Evolutionary conservation across 345 rosid species (phyloP), one percentile per base, ranked within the genome.

Genomic region (Arabidopsis suecica): DNA sequence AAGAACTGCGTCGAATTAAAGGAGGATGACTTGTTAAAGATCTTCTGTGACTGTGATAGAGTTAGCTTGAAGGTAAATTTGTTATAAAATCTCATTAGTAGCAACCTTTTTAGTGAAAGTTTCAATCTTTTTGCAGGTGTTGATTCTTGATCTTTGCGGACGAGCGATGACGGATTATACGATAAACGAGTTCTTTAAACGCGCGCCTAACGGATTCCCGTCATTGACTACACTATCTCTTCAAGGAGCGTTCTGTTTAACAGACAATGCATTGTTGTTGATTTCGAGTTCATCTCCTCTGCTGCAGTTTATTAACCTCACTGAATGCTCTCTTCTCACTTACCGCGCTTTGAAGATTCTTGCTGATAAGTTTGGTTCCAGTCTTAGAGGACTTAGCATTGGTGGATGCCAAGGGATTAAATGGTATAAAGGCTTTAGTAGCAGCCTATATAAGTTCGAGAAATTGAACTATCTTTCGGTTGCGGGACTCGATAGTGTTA

Each of bases 131-230:
- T 10, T 28, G 32, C 74, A 87, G 88, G 82, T 79, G 40, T 78
- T 87, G 12, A 84, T 72, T 74, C 84, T 87, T 73, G 88, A 78
- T 72, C 75, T 74, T 3, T 82, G 85, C 13, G 89, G 86, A 38
- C 54, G 68, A 22, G 68, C 78, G 5, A 61, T 87, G 71, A 51
- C 81, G 18, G 86, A 87, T 44, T 7, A 63, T 36, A 41, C 77
- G 1, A 38, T 87, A 47, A 14, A 1, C 38, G 68, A 48, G 2
- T 82, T 80, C 40, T 56, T 84, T 80, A 84, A 81, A 41, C 77
- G 34, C 5, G 48, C 68, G 14, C 67, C 72, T 4, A 6, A 49
- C 0, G 63, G 80, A 32, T 82, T 87, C 55, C 78, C 81, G 7
- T 41, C 79, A 20, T 53, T 87, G 74, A 74, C 78, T 1, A 78